Base-by-base conservation (phyloP, 805 yeast genomes). In the Ogataea wickerhamii region DNA sequence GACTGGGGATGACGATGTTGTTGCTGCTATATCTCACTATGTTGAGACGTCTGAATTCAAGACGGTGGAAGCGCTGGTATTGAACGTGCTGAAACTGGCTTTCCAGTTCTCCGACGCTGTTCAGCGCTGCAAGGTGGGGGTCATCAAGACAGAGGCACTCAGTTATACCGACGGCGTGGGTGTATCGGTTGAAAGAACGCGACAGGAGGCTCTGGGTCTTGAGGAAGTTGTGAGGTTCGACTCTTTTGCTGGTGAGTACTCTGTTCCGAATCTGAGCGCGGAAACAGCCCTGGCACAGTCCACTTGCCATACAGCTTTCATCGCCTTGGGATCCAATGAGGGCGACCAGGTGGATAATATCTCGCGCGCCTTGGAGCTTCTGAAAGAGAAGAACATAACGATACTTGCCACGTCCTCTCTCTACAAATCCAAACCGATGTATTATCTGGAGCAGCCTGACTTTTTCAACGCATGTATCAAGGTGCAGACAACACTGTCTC, bases 391-490 rank as follows among this genome's bases (percentile, higher is more conserved):
- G 13, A 52, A 65, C 0, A 67, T 85, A 14, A 48, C 60, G 10
- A 73, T 93, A 0, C 41, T 69, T 3, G 67, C 73, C 3, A 75
- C 91, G 0, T 89, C 98, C 0, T 77, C 94, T 0, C 63, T 91
- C 38, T 93, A 87, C 59, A 78, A 82, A 41, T 86, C 96, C 16
- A 86, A 82, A 51, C 98, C 99, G 27, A 91, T 93, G 98, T 93
- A 88, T 60, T 78, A 72, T 45, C 60, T 71, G 24, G 85, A 87
- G 39, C 99, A 93, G 62, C 72, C 78, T 2, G 80, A 78, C 51
- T 93, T 93, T 54, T 65, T 80, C 50, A 93, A 93, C 58, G 98
- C 97, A 2, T 95, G 80, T 3, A 55, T 87, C 12, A 76, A 81
- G 46, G 67, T 84, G 12, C 42, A 61, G n/a, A 89, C 96, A 0